Evolutionary conservation across 108 stramenopile genomes (phyloP).

Genomic region (Pelagomonas calceolata): DNA sequence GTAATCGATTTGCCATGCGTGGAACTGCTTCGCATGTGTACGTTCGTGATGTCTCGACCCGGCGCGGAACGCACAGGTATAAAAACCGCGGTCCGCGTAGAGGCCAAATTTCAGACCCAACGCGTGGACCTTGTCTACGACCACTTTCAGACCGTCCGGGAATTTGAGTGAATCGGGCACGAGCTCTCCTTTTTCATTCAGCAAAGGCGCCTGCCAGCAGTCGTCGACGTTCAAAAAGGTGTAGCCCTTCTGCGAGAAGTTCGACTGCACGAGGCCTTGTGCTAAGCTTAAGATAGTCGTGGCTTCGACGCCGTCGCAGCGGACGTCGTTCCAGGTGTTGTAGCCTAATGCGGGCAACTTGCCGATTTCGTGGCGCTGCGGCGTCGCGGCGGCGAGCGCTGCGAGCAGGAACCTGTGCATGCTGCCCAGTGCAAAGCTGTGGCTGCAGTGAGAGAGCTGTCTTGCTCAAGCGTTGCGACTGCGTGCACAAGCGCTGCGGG

Average conservation of each 20-base stretch:
- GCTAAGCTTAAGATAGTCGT: background rate
- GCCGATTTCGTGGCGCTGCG: background rate
- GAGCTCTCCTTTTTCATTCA: background rate
- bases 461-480: too few relatives aligned
- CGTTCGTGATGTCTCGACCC: background rate
- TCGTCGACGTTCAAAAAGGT: background rate
- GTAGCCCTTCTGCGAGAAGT: background rate
- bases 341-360: background rate
- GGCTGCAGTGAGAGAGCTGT: too few relatives aligned
- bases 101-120: conserved; percentile 10
- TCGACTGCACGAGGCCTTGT: too few relatives aligned
- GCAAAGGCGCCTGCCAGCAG: background rate
- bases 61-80: background rate
- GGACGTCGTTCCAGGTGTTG: background rate
- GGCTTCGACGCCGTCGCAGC: background rate
- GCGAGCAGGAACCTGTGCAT: too few relatives aligned
- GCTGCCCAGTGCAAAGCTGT: too few relatives aligned
- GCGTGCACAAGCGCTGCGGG: too few relatives aligned
- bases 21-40: background rate
- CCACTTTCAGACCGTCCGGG: background rate
- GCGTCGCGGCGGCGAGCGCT: too few relatives aligned
- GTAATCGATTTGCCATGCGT: background rate
- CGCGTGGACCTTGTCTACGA: background rate
- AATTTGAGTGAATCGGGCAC: background rate
- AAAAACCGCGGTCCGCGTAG: conserved; percentile 3